Evolutionary conservation across 75 land plant genomes (phyloP).

Genomic region (Isoetes taiwanensis): DNA sequence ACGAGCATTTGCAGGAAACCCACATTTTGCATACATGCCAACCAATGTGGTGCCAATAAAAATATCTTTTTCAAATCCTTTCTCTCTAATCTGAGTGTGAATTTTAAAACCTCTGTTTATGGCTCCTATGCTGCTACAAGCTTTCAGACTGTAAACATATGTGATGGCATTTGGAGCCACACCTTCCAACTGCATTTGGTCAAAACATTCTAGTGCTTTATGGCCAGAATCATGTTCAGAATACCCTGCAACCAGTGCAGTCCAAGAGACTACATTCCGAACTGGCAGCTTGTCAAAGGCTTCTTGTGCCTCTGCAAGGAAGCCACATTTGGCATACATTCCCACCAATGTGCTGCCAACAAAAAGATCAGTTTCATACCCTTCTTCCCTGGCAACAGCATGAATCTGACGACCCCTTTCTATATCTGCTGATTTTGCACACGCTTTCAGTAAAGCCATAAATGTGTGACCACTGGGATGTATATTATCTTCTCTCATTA

Average conservation of each 20-base stretch:
- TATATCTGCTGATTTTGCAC: constrained; percentile 14
- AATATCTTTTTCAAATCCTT: background rate
- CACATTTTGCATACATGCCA: no score
- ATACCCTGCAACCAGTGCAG: constrained; percentile 17
- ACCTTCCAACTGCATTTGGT: background rate
- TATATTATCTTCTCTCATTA: no score
- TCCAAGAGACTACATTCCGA: constrained; percentile 26
- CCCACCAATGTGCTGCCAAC: constrained; percentile 35
- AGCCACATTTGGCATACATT: constrained; percentile 26
- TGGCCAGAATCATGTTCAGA: background rate
- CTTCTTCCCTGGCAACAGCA: constrained; percentile 15
- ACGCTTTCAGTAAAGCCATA: constrained; percentile 8
- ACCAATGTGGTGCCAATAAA: background rate
- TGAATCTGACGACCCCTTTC: constrained; percentile 31
- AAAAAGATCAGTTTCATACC: constrained; percentile 17
- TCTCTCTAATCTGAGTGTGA: background rate
- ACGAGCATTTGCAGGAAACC: no score
- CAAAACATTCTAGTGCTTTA: background rate
- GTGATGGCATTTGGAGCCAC: background rate
- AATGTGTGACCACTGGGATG: no score
- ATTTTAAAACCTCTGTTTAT: background rate
- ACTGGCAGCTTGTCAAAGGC: constrained; percentile 18
- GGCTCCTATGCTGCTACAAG: background rate
- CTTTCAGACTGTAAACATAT: background rate
- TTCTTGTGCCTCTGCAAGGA: constrained; percentile 15